Percentiles rank a stretch among this genome's conserved stretches.
These are phyloP conservation scores for Nicotiana obtusifolia DNA, from an alignment of 257 asterid genomes.

Conservation along the genomic window DNA sequence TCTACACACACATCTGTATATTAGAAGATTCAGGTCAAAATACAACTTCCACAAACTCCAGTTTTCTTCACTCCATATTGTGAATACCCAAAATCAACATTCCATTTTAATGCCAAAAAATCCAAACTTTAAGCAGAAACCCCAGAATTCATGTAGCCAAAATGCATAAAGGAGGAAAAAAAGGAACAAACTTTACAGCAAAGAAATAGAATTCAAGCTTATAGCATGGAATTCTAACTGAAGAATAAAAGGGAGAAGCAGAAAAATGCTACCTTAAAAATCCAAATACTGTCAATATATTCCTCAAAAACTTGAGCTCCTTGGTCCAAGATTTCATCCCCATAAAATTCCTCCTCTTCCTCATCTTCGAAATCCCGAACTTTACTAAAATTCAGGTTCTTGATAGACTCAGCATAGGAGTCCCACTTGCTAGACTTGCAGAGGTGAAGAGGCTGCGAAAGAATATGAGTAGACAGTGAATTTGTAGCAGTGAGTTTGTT, in stretches of 20 bases:
- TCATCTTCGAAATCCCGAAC: conserved; percentile 5
- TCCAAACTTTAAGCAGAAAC: not conserved
- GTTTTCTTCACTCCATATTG: too few relatives aligned
- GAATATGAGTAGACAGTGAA: conserved; percentile 11
- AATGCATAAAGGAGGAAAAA: not conserved
- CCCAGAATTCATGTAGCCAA: not conserved
- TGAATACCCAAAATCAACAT: too few relatives aligned
- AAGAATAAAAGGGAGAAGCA: not conserved
- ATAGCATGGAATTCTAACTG: not conserved
- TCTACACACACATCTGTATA: too few relatives aligned
- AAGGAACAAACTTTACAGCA: not conserved
- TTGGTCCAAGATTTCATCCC: conserved; percentile 30
- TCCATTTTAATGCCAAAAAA: too few relatives aligned
- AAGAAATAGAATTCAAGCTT: not conserved
- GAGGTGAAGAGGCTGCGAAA: conserved; percentile 20
- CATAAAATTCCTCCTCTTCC: conserved; percentile 24
- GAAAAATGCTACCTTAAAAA: conserved; percentile 48
- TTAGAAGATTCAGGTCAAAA: too few relatives aligned
- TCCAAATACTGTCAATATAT: conserved; percentile 76
- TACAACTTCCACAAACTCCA: too few relatives aligned
- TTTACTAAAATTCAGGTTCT: conserved; percentile 14
- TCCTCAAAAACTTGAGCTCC: conserved; percentile 52
- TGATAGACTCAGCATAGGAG: conserved; percentile 54
- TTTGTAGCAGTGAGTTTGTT: not conserved
- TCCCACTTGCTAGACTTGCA: conserved; percentile 51